Conservation (phyloP, 345 rosid genomes). For the Boechera divaricarpa region DNA sequence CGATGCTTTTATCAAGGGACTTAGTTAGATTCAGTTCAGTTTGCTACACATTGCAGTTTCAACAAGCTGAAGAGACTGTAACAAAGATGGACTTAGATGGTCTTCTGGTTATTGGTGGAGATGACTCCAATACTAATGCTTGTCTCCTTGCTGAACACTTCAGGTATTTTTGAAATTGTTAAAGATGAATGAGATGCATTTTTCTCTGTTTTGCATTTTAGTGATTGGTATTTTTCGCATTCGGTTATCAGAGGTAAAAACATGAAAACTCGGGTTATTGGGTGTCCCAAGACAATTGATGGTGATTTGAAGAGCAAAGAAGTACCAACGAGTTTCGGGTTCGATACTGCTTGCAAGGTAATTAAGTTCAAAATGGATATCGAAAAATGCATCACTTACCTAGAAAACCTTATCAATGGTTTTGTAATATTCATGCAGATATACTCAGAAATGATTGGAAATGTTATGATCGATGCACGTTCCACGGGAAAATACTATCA, state of each 20-base stretch:
- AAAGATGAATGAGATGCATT: not conserved
- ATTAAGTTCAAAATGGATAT: not conserved
- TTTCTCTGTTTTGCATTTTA: not conserved
- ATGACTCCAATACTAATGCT: constrained; percentile 98
- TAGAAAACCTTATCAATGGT: not conserved
- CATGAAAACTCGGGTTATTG: constrained; percentile 82
- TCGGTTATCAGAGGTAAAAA: constrained; percentile 62
- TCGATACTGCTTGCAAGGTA: constrained; percentile 99
- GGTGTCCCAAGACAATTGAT: constrained; percentile 98
- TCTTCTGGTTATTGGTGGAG: constrained; percentile 94
- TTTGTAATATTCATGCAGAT: constrained; percentile 54
- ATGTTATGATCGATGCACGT: constrained; percentile 98
- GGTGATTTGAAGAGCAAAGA: constrained; percentile 97
- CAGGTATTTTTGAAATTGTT: constrained; percentile 49
- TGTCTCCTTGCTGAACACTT: constrained; percentile 97
- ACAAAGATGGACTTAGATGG: constrained; percentile 86
- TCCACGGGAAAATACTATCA: constrained; percentile 98
- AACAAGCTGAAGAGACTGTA: constrained; percentile 94
- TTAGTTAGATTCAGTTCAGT: constrained; percentile 1
- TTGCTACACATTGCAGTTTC: constrained; percentile 60
- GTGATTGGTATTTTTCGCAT: not conserved
- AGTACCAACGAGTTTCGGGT: constrained; percentile 95
- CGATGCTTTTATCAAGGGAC: not conserved
- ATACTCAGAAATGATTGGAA: constrained; percentile 97
- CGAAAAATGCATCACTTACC: not conserved